Percentiles rank a stretch among this genome's conserved stretches.
These are phyloP conservation scores for Ceratobasidium sp. DNA, from an alignment of 1,284 basidiomycete species.

Conservation along the genomic window DNA sequence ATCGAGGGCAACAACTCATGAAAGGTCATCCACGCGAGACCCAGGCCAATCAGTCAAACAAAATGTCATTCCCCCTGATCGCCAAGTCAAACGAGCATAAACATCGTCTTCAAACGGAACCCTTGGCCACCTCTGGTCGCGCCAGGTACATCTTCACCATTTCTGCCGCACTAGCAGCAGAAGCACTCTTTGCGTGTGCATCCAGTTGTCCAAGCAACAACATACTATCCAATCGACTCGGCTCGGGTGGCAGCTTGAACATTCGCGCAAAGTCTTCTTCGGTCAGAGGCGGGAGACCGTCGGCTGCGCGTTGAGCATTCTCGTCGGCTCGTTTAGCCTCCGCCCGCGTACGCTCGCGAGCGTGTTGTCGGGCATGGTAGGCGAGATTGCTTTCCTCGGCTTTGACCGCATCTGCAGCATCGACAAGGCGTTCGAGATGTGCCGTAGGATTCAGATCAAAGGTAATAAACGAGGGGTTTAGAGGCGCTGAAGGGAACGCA, in stretches of 20 bases:
- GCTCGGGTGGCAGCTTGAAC: slow-evolving; percentile 91
- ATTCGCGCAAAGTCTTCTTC: slow-evolving; percentile 83
- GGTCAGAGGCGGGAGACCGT: slow-evolving; percentile 86
- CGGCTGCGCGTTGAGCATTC: slow-evolving; percentile 80
- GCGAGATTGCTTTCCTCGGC: slow-evolving; percentile 94
- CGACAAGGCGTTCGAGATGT: slow-evolving; percentile 65
- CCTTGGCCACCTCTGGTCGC: slow-evolving; percentile 10
- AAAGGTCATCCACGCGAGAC: not conserved
- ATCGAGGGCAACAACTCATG: not conserved
- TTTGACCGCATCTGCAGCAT: slow-evolving; percentile 84
- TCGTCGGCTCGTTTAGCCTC: slow-evolving; percentile 92
- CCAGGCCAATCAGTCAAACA: not conserved
- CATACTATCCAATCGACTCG: slow-evolving; percentile 89
- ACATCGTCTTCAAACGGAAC: not conserved
- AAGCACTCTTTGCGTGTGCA: slow-evolving; percentile 79
- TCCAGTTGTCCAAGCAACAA: slow-evolving; percentile 87
- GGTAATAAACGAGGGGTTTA: slow-evolving; percentile 56
- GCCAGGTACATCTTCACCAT: slow-evolving; percentile 80
- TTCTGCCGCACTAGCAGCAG: slow-evolving; percentile 70
- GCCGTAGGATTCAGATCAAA: slow-evolving; percentile 44
- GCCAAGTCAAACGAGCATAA: too few relatives aligned
- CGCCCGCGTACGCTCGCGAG: slow-evolving; percentile 83
- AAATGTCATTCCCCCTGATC: not conserved
- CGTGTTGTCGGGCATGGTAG: slow-evolving; percentile 90
- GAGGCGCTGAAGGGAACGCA: slow-evolving; percentile 57